Evolutionary conservation across 164 flowering plant species (phyloP), one percentile per base, ranked within the genome.

Genomic region (Berberis thunbergii): DNA sequence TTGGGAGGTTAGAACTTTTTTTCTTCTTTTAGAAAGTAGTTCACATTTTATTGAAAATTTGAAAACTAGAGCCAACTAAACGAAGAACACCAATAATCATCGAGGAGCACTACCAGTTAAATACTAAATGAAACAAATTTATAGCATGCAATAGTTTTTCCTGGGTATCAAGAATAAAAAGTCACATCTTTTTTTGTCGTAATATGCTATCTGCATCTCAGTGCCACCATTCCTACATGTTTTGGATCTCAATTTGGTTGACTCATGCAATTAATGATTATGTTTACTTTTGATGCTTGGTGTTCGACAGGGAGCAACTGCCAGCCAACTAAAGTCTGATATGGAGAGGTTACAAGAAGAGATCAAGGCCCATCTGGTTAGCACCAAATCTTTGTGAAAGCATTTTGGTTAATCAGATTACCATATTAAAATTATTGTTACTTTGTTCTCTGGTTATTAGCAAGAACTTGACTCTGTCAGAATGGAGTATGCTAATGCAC

Each of bases 341-440:
- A 77, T 91, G 87, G 96, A 85, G 64, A 81, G 66, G 69, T 76
- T 95, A 56, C 94, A 86, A 70, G 83, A 79, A 67, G 94, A 95
- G 59, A 85, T 91, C 70, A 83, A 77, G 75, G 77, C 75, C 64
- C 90, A 78, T 55, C 62, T 89, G 96, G 99, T 94, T 67, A 76
- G 94, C 12, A 7, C 3, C 11, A 50, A 2, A 7, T 50, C 12
- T 2, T 50, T 8, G 8, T 50, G 8, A 9, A 50, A 50, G 2
- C 1, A 7, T 50, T 4, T 50, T 9, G 2, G 11, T 4, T 4
- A 8, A 4, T 50, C 12, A 4, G 3, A 2, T 50, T 10, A n/a
- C 7, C 41, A 3, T 2, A 6, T 70, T 13, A 13, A 4, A 40
- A 52, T n/a, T 66, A 58, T 38, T 54, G 41, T 59, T 41, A 53